Base-by-base conservation (phyloP, 345 rosid species). In the Clarkia xantiana region DNA sequence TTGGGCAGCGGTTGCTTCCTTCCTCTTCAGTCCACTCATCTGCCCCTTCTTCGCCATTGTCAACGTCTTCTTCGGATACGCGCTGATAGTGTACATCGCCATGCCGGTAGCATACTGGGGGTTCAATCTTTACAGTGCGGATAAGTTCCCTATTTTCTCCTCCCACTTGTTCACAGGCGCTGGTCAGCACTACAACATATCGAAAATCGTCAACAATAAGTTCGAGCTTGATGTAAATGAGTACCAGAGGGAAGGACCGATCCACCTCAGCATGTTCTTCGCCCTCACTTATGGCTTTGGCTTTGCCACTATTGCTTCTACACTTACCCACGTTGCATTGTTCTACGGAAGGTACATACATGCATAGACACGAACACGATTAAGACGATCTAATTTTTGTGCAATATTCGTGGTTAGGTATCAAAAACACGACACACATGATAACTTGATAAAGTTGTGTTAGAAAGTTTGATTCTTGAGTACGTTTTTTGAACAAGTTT, bases 231-330 rank as follows among this genome's bases (percentile, higher is more conserved):
- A 59, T 6, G 12, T 59, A 6, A 29, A 29, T 29, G 4, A 6
- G 36, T 29, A 6, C n/a, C n/a, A 59, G 34, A 57, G 78, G 70
- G 77, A 82, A 73, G 95, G 97, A 48, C 68, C 83, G 38, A 80
- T 89, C n/a, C 69, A 89, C 46, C 57, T 85, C 49, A 89, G 97
- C 76, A 71, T 62, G 81, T 76, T 89, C 63, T 85, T 89, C n/a
- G 76, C 95, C 23, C 69, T 89, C 36, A 46, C 58, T 14, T 89
- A 89, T 36, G 95, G 97, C 3, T 84, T 89, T 49, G 85, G 95
- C 36, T 89, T 89, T 22, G 97, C 97, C 9, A 77, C 90, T 40
- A 80, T 89, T 68, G 95, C 97, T 2, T 57, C 97, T 11, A 88
- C 93, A 1, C 58, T 84, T 41, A 79, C 89, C 11, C 97, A 88